phyloP scores from a whole-genome alignment of 495 filamentous ascomycete genomes.

The Clavariopsis aquatica region DNA sequence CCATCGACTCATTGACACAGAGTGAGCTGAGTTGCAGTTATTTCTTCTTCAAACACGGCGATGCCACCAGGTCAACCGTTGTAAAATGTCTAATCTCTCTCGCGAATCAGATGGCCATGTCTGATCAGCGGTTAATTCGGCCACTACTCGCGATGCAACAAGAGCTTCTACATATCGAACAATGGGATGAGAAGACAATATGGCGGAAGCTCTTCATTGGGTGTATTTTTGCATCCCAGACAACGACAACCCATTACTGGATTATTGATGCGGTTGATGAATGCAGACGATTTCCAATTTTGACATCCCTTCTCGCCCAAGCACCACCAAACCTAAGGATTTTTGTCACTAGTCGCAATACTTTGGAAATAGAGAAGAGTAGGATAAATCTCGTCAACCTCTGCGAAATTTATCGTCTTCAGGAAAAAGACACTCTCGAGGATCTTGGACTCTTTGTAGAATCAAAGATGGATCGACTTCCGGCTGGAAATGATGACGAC shows the following conservation, averaged over 20 bases:
- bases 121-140: slow-evolving; percentile 30
- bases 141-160: slow-evolving; percentile 37
- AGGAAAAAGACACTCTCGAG: slow-evolving; percentile 30
- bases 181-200: slow-evolving; percentile 39
- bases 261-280: slow-evolving; percentile 52
- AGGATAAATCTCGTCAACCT: too few relatives aligned
- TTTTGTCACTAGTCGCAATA: slow-evolving; percentile 20
- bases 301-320: neutral
- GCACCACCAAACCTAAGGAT: neutral
- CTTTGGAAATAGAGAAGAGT: neutral
- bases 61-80: slow-evolving; percentile 39
- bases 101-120: slow-evolving; percentile 45
- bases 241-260: slow-evolving; percentile 44
- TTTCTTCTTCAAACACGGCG: slow-evolving; percentile 47
- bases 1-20: slow-evolving; percentile 35
- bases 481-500: slow-evolving; percentile 17
- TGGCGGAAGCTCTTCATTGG: slow-evolving; percentile 49
- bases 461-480: slow-evolving; percentile 23
- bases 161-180: slow-evolving; percentile 36
- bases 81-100: slow-evolving; percentile 43
- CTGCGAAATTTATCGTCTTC: slow-evolving; percentile 8
- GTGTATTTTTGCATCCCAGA: slow-evolving; percentile 37
- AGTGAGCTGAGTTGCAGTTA: slow-evolving; percentile 35
- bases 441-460: slow-evolving; percentile 39
- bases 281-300: slow-evolving; percentile 30